Percentiles rank a stretch among this genome's conserved stretches.
Conservation (phyloP, 2,329 filamentous ascomycete species). For the Xylariaceae sp. region DNA sequence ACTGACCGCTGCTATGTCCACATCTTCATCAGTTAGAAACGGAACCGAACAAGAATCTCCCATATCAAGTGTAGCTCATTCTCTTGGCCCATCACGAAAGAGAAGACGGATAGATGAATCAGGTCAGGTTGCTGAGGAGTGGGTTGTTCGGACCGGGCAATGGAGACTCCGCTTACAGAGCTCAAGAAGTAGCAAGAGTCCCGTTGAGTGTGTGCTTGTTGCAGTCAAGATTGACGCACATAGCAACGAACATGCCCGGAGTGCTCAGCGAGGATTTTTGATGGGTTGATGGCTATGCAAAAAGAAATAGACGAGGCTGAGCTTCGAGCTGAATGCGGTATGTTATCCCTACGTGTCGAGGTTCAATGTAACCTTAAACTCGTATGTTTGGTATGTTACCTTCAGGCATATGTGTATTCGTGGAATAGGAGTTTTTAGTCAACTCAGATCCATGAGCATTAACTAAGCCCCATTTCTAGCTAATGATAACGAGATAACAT, state of each 20-base stretch:
- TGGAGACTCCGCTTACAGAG: conserved; percentile 73
- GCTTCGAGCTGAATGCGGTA: neutral
- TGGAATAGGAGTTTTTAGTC: neutral
- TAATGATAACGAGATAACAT: too few relatives aligned
- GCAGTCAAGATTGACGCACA: conserved; percentile 79
- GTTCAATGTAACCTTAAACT: neutral
- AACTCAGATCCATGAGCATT: too few relatives aligned
- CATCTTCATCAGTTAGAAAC: conserved; percentile 42
- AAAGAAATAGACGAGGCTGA: neutral
- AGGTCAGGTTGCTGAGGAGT: conserved; percentile 50
- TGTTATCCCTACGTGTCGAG: neutral
- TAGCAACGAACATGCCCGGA: conserved; percentile 69
- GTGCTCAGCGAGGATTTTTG: conserved; percentile 69
- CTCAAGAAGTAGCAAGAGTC: conserved; percentile 54
- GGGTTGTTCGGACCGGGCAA: conserved; percentile 72
- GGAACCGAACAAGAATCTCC: conserved; percentile 43
- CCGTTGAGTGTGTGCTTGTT: conserved; percentile 73
- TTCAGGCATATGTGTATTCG: neutral
- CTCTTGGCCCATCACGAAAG: conserved; percentile 51
- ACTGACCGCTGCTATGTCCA: conserved; percentile 37
- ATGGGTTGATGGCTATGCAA: conserved; percentile 26
- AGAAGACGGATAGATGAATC: conserved; percentile 50
- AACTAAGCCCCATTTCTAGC: too few relatives aligned
- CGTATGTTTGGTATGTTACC: neutral
- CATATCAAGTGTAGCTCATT: conserved; percentile 33